A percentile compares a stretch with the other conserved stretches of the same genome.
phyloP scores from a whole-genome alignment of 768 basidiomycete species.

The Suillus bovinus region DNA sequence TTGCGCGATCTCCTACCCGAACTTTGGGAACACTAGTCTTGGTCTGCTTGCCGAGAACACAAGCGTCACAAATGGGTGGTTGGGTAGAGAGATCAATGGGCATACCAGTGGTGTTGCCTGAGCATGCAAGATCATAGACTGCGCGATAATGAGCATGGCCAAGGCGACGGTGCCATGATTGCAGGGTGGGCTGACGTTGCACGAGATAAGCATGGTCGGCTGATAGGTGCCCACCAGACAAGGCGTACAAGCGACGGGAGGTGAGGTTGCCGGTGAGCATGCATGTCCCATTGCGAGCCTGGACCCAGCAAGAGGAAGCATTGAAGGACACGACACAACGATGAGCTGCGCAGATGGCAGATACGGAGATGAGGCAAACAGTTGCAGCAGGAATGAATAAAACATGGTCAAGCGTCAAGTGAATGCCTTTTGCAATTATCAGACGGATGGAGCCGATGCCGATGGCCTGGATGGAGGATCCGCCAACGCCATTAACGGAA shows the following conservation, averaged over 20 bases:
- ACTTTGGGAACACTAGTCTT: not conserved
- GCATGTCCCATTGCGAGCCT: not conserved
- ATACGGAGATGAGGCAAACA: conserved; percentile 25
- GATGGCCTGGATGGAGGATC: conserved; percentile 24
- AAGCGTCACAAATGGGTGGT: conserved; percentile 10
- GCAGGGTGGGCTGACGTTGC: not conserved
- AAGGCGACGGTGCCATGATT: too few relatives aligned
- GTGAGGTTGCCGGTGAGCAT: not conserved
- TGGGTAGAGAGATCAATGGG: not conserved
- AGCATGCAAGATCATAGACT: conserved; percentile 20
- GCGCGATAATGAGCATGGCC: conserved; percentile 20
- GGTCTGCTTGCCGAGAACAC: conserved; percentile 4
- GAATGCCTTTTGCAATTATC: conserved; percentile 11
- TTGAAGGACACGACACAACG: conserved; percentile 19
- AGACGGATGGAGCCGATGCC: conserved; percentile 30
- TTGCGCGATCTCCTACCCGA: not conserved
- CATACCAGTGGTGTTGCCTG: conserved; percentile 9
- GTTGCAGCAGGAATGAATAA: conserved; percentile 20
- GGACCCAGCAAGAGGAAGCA: conserved; percentile 8
- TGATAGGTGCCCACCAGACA: not conserved
- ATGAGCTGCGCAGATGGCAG: conserved; percentile 13
- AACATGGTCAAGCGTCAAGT: conserved; percentile 13
- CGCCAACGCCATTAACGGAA: conserved; percentile 30
- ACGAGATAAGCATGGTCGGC: conserved; percentile 20
- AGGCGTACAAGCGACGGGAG: not conserved